phyloP scores from a whole-genome alignment of 2,329 filamentous ascomycete genomes.

The Colletotrichum magnum region DNA sequence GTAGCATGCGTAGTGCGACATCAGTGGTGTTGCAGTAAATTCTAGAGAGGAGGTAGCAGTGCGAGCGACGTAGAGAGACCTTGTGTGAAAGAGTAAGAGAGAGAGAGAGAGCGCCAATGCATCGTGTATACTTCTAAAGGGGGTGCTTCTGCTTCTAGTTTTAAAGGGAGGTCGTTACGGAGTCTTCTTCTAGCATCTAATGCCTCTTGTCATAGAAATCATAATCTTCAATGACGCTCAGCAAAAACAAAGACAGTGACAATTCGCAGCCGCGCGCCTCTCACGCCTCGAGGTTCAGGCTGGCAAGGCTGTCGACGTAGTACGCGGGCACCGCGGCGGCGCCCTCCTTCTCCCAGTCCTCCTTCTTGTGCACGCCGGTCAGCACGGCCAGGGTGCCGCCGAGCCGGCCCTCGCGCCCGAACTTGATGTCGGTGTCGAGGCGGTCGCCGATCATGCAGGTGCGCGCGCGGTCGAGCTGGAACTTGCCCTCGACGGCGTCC shows the following conservation, averaged over 20 bases:
- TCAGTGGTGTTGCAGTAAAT: too few relatives aligned
- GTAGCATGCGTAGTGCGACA: too few relatives aligned
- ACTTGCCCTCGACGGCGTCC: slow-evolving; percentile 98
- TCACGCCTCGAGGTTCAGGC: slow-evolving; percentile 63
- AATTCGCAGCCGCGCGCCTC: not conserved
- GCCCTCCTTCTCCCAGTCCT: slow-evolving; percentile 81
- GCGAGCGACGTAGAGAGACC: too few relatives aligned
- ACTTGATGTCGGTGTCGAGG: slow-evolving; percentile 95
- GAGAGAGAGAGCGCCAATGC: not conserved
- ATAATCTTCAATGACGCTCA: not conserved
- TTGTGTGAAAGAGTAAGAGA: too few relatives aligned
- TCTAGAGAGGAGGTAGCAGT: slow-evolving; percentile 41
- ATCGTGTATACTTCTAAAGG: slow-evolving; percentile 25
- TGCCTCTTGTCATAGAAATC: slow-evolving; percentile 22
- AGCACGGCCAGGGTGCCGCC: slow-evolving; percentile 93
- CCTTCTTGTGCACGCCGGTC: slow-evolving; percentile 89
- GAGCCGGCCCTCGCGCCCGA: slow-evolving; percentile 90
- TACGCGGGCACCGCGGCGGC: slow-evolving; percentile 81
- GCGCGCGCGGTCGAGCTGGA: slow-evolving; percentile 84
- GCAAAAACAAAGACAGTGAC: not conserved
- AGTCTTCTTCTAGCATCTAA: slow-evolving; percentile 19
- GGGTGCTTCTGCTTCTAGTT: slow-evolving; percentile 11
- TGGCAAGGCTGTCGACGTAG: slow-evolving; percentile 88
- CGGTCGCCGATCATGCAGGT: slow-evolving; percentile 98
- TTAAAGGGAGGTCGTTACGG: slow-evolving; percentile 17